phyloP scores from a whole-genome alignment of 176 grass and related monocot species.

The Musa schizocarpa region DNA sequence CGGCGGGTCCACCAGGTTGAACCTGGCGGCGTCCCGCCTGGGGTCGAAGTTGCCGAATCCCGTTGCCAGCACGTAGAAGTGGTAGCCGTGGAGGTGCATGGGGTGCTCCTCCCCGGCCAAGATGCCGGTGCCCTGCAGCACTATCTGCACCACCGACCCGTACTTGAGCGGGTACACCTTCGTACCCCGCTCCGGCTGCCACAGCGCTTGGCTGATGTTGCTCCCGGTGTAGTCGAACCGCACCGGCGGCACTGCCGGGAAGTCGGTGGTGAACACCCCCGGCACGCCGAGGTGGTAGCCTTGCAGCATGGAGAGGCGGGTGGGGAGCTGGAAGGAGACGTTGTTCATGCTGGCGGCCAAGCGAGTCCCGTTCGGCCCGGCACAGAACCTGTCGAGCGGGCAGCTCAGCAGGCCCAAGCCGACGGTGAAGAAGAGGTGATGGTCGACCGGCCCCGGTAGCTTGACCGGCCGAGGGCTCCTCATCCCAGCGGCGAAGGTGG shows the following conservation, averaged over 20 bases:
- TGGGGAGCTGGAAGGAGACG: slow-evolving; percentile 64
- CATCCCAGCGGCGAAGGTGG: slow-evolving; percentile 42
- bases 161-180: slow-evolving; percentile 40
- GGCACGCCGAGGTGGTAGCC: slow-evolving; percentile 51
- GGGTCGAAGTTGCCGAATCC: slow-evolving; percentile 81
- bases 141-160: slow-evolving; percentile 62
- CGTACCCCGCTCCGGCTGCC: slow-evolving; percentile 47
- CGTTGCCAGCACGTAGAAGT: slow-evolving; percentile 76
- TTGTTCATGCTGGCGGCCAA: slow-evolving; percentile 91
- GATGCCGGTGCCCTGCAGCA: slow-evolving; percentile 81
- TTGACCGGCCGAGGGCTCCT: slow-evolving; percentile 44
- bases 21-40: slow-evolving; percentile 35
- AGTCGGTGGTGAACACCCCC: slow-evolving; percentile 68
- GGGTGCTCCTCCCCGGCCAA: slow-evolving; percentile 68
- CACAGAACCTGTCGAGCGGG: slow-evolving; percentile 36
- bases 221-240: slow-evolving; percentile 63
- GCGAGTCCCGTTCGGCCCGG: slow-evolving; percentile 55
- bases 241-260: slow-evolving; percentile 56
- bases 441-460: slow-evolving; percentile 59
- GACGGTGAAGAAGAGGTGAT: slow-evolving; percentile 51
- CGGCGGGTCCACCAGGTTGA: slow-evolving; percentile 86
- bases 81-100: slow-evolving; percentile 91
- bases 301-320: slow-evolving; percentile 45
- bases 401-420: slow-evolving; percentile 64
- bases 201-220: slow-evolving; percentile 57